phyloP scores from a whole-genome alignment of 129 eudicot species.

The Lactuca saligna region DNA sequence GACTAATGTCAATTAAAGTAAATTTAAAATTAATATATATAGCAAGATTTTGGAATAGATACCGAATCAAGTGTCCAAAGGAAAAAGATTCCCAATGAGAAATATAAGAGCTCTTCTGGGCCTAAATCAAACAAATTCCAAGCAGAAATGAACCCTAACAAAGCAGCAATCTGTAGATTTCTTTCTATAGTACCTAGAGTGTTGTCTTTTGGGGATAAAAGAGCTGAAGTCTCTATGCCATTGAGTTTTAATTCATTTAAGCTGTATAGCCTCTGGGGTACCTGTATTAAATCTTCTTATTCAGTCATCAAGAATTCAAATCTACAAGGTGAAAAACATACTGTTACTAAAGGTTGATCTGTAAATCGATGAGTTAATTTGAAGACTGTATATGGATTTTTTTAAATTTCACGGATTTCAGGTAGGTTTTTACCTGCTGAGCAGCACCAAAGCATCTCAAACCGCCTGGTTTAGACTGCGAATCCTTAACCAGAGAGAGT shows the following conservation, averaged over 20 bases:
- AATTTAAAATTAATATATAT: neutral
- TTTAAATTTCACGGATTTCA: neutral
- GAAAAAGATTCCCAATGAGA: slow-evolving; percentile 64
- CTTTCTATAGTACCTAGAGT: slow-evolving; percentile 82
- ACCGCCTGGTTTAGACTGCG: slow-evolving; percentile 59
- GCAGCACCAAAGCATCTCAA: slow-evolving; percentile 84
- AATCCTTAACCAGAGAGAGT: slow-evolving; percentile 56
- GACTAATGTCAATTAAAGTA: no score
- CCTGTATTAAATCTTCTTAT: slow-evolving; percentile 50
- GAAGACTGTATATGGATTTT: neutral
- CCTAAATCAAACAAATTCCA: slow-evolving; percentile 70
- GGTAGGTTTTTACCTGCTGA: slow-evolving; percentile 61
- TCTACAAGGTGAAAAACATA: slow-evolving; percentile 22
- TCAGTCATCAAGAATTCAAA: slow-evolving; percentile 16
- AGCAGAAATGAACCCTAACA: slow-evolving; percentile 69
- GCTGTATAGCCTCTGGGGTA: slow-evolving; percentile 85
- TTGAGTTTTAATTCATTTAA: slow-evolving; percentile 77
- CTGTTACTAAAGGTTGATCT: slow-evolving; percentile 12
- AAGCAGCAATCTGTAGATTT: slow-evolving; percentile 64
- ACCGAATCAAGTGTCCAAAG: slow-evolving; percentile 74
- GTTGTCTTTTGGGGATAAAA: slow-evolving; percentile 75
- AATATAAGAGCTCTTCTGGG: slow-evolving; percentile 57
- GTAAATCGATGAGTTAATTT: neutral
- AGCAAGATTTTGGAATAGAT: slow-evolving; percentile 25
- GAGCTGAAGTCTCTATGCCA: slow-evolving; percentile 70